Base-by-base conservation (phyloP, 768 basidiomycete species). In the Mycena filopes region DNA sequence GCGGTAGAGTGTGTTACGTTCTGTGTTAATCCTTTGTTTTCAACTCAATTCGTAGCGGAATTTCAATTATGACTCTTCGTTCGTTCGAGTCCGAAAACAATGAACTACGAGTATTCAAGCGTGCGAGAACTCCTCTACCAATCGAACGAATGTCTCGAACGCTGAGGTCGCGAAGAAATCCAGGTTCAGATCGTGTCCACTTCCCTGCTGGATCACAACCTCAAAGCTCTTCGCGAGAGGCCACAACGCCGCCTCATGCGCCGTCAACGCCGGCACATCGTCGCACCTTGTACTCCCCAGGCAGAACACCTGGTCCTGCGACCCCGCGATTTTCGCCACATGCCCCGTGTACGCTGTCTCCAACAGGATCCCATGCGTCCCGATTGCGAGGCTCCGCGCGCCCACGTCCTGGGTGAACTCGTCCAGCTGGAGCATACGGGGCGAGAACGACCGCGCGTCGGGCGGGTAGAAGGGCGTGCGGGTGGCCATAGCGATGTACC, bases 101-200 rank as follows among this genome's bases (percentile, higher is more conserved):
- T n/a, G n/a, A n/a, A n/a, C n/a, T n/a, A n/a, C n/a, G n/a, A n/a
- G n/a, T 38, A 46, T 25, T 49, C 48, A 49, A 49, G 31, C 20
- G 31, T n/a, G 26, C 6, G 45, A 33, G 49, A 59, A 59, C 47
- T 49, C 23, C 18, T 59, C 23, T 36, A 60, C 59, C 16, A 60
- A 53, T 15, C 49, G 28, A 29, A 60, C 38, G 25, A 60, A 31
- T 10, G n/a, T 51, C 33, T 28, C 42, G 50, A 60, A 60, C 33
- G 41, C 16, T 51, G 43, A 33, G 6, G 53, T 18, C 29, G 60
- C 60, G n/a, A 54, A 53, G 25, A 61, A 61, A 45, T 61, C 59
- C 6, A 60, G 40, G 36, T 53, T 60, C 42, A 60, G 1, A 60
- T 53, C 59, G 46, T 60, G 55, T 21, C 55, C 55, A 23, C 55